Conservation (phyloP, 108 stramenopile species). For the Schizochytrium sp. region DNA sequence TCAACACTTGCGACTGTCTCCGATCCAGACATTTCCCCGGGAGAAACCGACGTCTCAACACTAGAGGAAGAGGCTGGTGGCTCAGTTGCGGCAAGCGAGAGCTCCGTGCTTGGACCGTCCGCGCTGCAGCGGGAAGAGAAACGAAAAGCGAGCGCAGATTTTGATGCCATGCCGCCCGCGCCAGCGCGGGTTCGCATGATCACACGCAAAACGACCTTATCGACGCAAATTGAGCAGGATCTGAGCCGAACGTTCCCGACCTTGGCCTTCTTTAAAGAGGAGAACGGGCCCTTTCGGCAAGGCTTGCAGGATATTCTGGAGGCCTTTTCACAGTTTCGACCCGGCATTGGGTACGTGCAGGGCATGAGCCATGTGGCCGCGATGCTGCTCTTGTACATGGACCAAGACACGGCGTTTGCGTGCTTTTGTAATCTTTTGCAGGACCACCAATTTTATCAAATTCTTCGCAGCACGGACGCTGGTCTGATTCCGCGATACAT, state of each 20-base stretch:
- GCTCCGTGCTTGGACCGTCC: background rate
- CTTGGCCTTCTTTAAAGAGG: background rate
- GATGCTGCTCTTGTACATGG: slow-evolving; percentile 17
- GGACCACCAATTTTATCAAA: background rate
- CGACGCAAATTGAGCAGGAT: slow-evolving; percentile 2
- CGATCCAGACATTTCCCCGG: background rate
- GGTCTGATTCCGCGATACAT: background rate
- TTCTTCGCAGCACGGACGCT: background rate
- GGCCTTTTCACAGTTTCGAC: slow-evolving; percentile 17
- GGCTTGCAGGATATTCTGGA: background rate
- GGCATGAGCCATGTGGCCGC: slow-evolving; percentile 27
- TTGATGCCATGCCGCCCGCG: background rate
- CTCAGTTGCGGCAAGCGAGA: background rate
- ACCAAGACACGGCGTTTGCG: background rate
- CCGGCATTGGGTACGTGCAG: slow-evolving; percentile 26
- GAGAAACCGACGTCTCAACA: background rate
- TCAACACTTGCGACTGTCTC: no score
- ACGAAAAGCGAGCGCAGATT: background rate
- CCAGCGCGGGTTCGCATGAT: background rate
- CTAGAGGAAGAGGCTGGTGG: background rate
- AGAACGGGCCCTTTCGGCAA: background rate
- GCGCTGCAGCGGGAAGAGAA: background rate
- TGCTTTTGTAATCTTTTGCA: slow-evolving; percentile 16
- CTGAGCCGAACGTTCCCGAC: slow-evolving; percentile 17
- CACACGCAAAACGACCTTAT: background rate